Evolutionary conservation across 2,329 filamentous ascomycete species (phyloP).

Genomic region (Monilinia fructigena): DNA sequence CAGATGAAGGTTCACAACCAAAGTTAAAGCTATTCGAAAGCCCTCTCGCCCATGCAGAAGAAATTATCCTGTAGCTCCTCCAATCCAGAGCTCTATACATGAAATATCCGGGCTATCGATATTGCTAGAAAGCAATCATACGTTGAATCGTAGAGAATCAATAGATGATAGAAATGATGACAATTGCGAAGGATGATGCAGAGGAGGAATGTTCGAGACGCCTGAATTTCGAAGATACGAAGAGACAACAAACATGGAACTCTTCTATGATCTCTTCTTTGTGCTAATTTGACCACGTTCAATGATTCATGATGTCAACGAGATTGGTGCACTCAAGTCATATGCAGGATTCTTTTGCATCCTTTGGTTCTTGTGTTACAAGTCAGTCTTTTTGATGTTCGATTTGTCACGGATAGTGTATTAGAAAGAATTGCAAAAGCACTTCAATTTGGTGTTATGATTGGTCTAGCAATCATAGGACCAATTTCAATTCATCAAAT

Average conservation of each 20-base stretch:
- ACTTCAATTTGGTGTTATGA: slow-evolving; percentile 55
- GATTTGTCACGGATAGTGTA: slow-evolving; percentile 55
- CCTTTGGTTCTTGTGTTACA: slow-evolving; percentile 60
- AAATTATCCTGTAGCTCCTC: not conserved
- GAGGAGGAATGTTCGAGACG: slow-evolving; percentile 21
- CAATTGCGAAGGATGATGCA: slow-evolving; percentile 9
- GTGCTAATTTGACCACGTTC: slow-evolving; percentile 58
- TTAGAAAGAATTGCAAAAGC: slow-evolving; percentile 55
- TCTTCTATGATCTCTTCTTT: slow-evolving; percentile 62
- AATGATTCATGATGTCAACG: slow-evolving; percentile 55
- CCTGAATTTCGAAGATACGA: slow-evolving; percentile 30
- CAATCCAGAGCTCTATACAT: not conserved
- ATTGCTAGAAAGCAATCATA: slow-evolving; percentile 9
- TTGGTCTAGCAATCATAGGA: slow-evolving; percentile 24
- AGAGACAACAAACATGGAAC: slow-evolving; percentile 36
- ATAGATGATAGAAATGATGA: slow-evolving; percentile 9
- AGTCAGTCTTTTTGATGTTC: slow-evolving; percentile 56
- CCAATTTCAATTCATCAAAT: slow-evolving; percentile 13
- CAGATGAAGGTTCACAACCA: slow-evolving; percentile 17
- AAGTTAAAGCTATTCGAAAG: slow-evolving; percentile 29
- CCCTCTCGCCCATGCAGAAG: slow-evolving; percentile 26
- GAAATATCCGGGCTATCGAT: slow-evolving; percentile 10
- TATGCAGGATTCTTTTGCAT: slow-evolving; percentile 53
- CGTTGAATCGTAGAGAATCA: not conserved
- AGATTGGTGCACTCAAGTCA: slow-evolving; percentile 46